Evolutionary conservation across 2,329 filamentous ascomycete species (phyloP), one percentile per base, ranked within the genome.

Genomic region (Botrytis squamosa): DNA sequence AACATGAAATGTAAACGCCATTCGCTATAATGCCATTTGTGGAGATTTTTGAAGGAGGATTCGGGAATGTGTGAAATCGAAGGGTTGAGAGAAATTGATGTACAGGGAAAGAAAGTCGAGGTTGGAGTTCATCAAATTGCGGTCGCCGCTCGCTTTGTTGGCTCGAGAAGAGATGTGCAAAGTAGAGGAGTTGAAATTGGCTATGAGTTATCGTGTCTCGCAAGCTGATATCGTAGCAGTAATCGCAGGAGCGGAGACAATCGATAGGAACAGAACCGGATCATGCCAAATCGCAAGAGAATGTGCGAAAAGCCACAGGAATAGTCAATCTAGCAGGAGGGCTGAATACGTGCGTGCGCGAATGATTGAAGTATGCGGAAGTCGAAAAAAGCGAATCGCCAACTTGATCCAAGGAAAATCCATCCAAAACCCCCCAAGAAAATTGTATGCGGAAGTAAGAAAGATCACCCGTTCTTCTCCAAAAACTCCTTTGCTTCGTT

Each of bases 401-500:
- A 18, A 25, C 9, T 14, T n/a, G 4, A 40, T 65, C 29, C 42
- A 65, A 73, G 52, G 16, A n/a, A 36, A n/a, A 40, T 22, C 10
- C 55, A 69, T 71, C 20, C n/a, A 44, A 44, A 55, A 57, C 3
- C 6, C 42, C 62, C 55, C 10, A 74, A 68, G 76, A 75, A 57
- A 57, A 25, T 18, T 22, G 18, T 6, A 25, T 42, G 66, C 38
- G 38, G 18, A 22, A 57, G 16, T 57, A 6, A 33, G n/a, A 25
- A 9, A 57, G 49, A 46, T 73, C 52, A 78, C 73, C 75, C 78
- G 71, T 85, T 86, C 84, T 97, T 98, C 82, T 99, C 96, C 78
- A 99, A 82, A 76, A 98, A 89, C 82, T 98, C 95, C 84, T 99
- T 99, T 57, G 96, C 96, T 83, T 99, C 96, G 84, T 99, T 99